Evolutionary conservation across 805 yeast species (phyloP), one percentile per base, ranked within the genome.

Genomic region (Yarrowia keelungensis): DNA sequence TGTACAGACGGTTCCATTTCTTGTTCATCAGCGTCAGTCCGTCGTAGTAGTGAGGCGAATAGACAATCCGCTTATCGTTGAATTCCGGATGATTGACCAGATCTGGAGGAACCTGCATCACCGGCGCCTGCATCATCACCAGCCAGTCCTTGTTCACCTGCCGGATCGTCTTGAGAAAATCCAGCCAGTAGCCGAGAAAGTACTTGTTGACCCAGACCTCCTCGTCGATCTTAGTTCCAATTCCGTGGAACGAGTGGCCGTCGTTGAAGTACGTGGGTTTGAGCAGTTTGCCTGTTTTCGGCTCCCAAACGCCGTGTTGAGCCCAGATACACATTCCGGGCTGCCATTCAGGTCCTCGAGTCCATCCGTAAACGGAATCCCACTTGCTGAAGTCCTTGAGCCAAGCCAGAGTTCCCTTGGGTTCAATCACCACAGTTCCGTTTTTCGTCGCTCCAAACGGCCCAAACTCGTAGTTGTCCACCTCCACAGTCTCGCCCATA

Each of bases 1-100:
- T 94, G 78, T 89, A 89, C 59, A 77, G 79, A 42, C 86, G 81
- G 76, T 90, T 92, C 99, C 99, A 95, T 5, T 88, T 85, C 78
- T 92, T 92, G 77, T 90, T 89, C 93, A 95, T 88, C 45, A 94
- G 80, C 1, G 98, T 90, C 87, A 94, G 84, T 0, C 98, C 99
- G 76, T 94, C 99, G 76, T 94, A 94, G 76, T 89, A 94, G 78
- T 94, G 99, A 1, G 97, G 95, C 19, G 97, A 87, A 73, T 88
- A 88, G 1, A 90, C 86, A 0, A 94, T 88, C 64, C 84, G 84
- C 0, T 80, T 76, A 73, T 90, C 95, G 35, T 51, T 65, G 43
- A 65, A 51, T 2, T 53, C 68, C 10, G 51, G 53, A 12, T 65
- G 68, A 22, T 51, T 65, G 10, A 51, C 51, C 14, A 91, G 77